These are phyloP conservation scores for Picochlorum costavermella DNA, from an alignment of 139 green algal species.

Conservation along the genomic window DNA sequence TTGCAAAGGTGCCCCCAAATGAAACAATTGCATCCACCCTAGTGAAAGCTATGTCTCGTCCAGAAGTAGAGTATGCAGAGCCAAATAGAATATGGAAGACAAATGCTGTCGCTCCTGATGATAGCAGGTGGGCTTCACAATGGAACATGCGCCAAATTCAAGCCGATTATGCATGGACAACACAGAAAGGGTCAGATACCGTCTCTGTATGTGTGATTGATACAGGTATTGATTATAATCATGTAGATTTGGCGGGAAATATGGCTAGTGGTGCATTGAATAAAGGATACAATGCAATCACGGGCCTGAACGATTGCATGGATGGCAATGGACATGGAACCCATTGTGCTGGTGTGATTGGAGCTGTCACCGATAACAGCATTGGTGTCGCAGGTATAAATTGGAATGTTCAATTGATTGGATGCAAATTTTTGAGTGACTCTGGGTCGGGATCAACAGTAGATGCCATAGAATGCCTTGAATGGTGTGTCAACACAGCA, in stretches of 20 bases:
- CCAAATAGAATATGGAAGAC: background rate
- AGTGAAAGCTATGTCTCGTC: background rate
- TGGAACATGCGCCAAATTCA: constrained; percentile 7
- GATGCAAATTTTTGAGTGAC: constrained; percentile 20
- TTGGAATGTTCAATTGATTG: constrained; percentile 18
- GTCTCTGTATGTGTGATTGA: constrained; percentile 61
- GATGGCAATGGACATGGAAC: constrained; percentile 47
- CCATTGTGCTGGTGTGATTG: constrained; percentile 43
- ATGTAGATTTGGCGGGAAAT: constrained; percentile 48
- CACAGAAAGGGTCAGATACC: background rate
- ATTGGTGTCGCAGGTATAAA: constrained; percentile 11
- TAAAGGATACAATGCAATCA: constrained; percentile 4
- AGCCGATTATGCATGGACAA: constrained; percentile 8
- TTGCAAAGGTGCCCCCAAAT: no score
- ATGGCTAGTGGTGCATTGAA: constrained; percentile 28
- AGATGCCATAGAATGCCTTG: constrained; percentile 32
- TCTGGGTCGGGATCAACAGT: constrained; percentile 18
- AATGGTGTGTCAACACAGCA: constrained; percentile 22
- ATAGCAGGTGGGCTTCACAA: background rate
- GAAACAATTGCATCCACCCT: no score
- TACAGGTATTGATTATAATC: constrained; percentile 48
- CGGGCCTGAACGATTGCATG: constrained; percentile 1
- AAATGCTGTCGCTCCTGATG: background rate
- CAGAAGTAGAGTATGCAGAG: constrained; percentile 5
- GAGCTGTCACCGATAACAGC: constrained; percentile 19